Evolutionary conservation across 2,329 filamentous ascomycete species (phyloP).

Genomic region (Stachybotrys chlorohalonatus): DNA sequence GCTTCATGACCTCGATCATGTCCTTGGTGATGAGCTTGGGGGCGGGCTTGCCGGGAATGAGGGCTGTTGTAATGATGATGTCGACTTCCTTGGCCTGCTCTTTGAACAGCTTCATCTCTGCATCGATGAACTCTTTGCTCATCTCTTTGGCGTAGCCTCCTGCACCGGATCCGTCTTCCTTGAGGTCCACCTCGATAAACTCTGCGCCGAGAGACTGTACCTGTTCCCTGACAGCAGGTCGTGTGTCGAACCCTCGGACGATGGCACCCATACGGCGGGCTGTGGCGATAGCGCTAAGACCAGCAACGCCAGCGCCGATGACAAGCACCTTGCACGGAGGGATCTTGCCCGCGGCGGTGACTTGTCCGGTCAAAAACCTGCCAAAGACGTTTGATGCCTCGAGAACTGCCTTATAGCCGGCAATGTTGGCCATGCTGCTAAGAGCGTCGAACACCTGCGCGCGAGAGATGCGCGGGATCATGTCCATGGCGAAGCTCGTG

Average conservation of each 20-base stretch:
- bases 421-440: constrained; percentile 91
- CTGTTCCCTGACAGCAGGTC: constrained; percentile 78
- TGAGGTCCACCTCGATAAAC: constrained; percentile 76
- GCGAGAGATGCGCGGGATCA: constrained; percentile 82
- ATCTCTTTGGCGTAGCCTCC: constrained; percentile 90
- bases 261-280: constrained; percentile 81
- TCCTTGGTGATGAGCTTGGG: constrained; percentile 76
- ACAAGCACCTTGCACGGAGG: constrained; percentile 85
- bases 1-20: constrained; percentile 80
- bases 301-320: constrained; percentile 84
- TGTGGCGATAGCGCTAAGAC: constrained; percentile 79
- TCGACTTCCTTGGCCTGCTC: constrained; percentile 83
- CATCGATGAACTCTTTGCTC: constrained; percentile 88
- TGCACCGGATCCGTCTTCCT: constrained; percentile 76
- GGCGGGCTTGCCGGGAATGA: constrained; percentile 77
- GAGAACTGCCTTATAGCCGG: constrained; percentile 84
- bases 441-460: constrained; percentile 84
- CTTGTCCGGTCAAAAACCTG: constrained; percentile 79
- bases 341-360: constrained; percentile 84
- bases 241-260: constrained; percentile 84
- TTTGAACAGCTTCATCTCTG: constrained; percentile 87
- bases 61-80: constrained; percentile 86
- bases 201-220: constrained; percentile 85
- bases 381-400: constrained; percentile 87
- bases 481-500: constrained; percentile 84